Evolutionary conservation across 2,329 filamentous ascomycete genomes (phyloP), one percentile per base, ranked within the genome.

Genomic region (Ophiostoma quercus): DNA sequence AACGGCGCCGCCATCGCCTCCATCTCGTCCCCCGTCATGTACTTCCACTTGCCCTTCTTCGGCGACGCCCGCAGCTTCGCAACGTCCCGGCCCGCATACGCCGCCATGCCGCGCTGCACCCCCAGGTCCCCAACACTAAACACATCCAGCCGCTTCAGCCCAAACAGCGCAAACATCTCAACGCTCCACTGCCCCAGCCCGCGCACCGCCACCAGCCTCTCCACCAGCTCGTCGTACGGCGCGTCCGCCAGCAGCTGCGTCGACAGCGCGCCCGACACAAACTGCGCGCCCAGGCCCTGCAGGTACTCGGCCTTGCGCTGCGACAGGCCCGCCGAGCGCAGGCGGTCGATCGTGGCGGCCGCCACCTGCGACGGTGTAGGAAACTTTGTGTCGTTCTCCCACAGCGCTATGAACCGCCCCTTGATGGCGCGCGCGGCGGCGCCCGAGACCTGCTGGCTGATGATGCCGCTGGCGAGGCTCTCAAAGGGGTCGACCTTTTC

Each of bases 101-200:
- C 89, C 1, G 95, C 95, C 89, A 97, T 96, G 11, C 95, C 95
- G 76, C 94, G 84, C 85, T 98, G 95, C 65, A 99, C 92, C 4
- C 95, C 95, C 72, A 99, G 80, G 80, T 99, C 94, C 0, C 95
- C 94, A 0, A 92, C 90, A 29, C 90, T 92, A 78, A 98, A 97
- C 29, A 99, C 92, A 80, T 99, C 94, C 84, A 93, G 90, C 14
- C 94, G 85, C 84, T 97, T 98, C 57, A 99, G 82, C n/a, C 88
- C 91, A 79, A 99, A 98, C 79, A 91, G 92, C 67, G 94, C 92
- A 82, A 99, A 99, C 95, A 99, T 98, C 82, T 97, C 94, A 16
- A 96, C 93, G 66, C 90, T 94, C 95, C 95, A 98, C 69, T 84
- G 85, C 0, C 95, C 95, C 67, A 98, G 80, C 0, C 95, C 95